phyloP scores from a whole-genome alignment of 2,329 filamentous ascomycete genomes.

The Fusarium sp. region DNA sequence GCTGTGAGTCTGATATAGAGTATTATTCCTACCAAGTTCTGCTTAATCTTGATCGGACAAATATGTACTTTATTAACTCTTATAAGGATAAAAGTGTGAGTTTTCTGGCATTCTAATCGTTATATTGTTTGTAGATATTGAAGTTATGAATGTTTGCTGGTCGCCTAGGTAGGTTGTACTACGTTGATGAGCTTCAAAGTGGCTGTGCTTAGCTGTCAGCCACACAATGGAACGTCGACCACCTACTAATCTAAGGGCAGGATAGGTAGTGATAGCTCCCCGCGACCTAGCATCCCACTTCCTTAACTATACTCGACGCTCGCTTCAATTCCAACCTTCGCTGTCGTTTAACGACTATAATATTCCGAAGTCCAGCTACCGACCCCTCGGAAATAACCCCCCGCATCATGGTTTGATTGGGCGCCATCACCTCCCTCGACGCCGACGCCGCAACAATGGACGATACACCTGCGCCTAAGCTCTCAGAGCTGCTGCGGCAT shows the following conservation, averaged over 20 bases:
- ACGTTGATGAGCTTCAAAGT: conserved; percentile 21
- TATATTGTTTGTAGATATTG: not conserved
- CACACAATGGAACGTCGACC: conserved; percentile 26
- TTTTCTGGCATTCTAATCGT: not conserved
- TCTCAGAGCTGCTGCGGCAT: conserved; percentile 92
- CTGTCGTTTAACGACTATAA: not conserved
- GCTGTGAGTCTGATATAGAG: not conserved
- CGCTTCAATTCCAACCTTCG: conserved; percentile 19
- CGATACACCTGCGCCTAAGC: conserved; percentile 78
- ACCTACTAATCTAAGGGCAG: conserved; percentile 8
- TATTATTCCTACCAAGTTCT: not conserved
- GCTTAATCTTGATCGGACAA: not conserved
- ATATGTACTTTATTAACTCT: not conserved
- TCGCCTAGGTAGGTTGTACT: not conserved
- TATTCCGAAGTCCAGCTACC: not conserved
- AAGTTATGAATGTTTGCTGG: not conserved
- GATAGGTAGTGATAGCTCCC: conserved; percentile 37
- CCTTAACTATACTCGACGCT: conserved; percentile 21
- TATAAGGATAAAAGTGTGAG: not conserved
- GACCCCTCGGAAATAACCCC: not conserved
- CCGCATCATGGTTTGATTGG: conserved; percentile 47
- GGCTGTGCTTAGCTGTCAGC: conserved; percentile 39
- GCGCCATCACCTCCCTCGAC: conserved; percentile 32
- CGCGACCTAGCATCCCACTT: conserved; percentile 20
- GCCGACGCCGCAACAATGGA: conserved; percentile 51